These are phyloP conservation scores for Xylaria sp. DNA, from an alignment of 2,329 filamentous ascomycete genomes.

Conservation along the genomic window DNA sequence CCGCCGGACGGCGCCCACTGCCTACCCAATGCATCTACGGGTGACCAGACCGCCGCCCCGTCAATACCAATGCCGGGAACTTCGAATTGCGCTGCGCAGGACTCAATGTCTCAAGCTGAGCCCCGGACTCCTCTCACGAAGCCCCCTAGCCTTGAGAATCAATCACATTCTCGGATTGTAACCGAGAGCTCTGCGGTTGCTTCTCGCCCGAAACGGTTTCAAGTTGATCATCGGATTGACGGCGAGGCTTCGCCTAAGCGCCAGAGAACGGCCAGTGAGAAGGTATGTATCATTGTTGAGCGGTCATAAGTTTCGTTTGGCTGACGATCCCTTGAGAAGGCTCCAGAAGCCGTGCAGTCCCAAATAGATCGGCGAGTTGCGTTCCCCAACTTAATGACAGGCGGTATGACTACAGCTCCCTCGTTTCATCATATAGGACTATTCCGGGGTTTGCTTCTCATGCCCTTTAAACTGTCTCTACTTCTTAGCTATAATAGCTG, in stretches of 20 bases:
- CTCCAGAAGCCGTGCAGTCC: background rate
- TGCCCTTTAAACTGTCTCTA: background rate
- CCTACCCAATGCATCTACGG: background rate
- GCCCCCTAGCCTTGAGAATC: conserved; percentile 23
- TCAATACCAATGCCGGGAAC: background rate
- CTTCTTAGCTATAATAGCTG: background rate
- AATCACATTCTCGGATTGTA: conserved; percentile 27
- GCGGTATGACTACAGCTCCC: conserved; percentile 17
- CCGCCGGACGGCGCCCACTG: background rate
- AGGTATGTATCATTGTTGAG: conserved; percentile 22
- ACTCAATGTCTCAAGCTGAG: background rate
- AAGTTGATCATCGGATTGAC: conserved; percentile 11
- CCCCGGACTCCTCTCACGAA: conserved; percentile 16
- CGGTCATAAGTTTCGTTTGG: background rate
- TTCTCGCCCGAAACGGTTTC: conserved; percentile 26
- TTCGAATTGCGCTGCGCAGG: background rate
- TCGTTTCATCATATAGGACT: background rate
- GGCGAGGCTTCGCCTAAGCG: conserved; percentile 26
- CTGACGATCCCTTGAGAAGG: conserved; percentile 23
- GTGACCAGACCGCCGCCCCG: background rate
- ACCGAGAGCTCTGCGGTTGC: conserved; percentile 22
- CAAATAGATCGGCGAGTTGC: conserved; percentile 34
- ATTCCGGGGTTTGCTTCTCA: too few relatives aligned
- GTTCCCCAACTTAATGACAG: conserved; percentile 37
- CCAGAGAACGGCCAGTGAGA: conserved; percentile 26